Percentiles rank a stretch among this genome's conserved stretches.
phyloP scores from a whole-genome alignment of 2,329 filamentous ascomycete species.

The Esteya vermicola region DNA sequence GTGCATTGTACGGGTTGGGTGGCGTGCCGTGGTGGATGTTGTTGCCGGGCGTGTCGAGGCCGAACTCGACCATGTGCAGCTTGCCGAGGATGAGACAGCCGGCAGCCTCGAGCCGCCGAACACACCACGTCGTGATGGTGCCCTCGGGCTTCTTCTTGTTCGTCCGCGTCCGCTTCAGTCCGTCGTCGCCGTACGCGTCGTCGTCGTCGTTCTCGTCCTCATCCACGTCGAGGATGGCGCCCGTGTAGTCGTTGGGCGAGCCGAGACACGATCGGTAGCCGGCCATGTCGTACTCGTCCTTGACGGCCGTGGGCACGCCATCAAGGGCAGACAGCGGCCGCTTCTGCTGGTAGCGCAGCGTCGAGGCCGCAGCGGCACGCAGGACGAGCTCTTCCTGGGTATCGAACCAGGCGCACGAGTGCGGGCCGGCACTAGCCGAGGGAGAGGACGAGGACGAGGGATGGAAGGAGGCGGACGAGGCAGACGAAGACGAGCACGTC shows the following conservation, averaged over 20 bases:
- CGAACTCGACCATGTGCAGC: conserved; percentile 63
- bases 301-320: conserved; percentile 59
- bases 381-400: conserved; percentile 25
- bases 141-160: too few relatives aligned
- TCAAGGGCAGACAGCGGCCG: conserved; percentile 50
- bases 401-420: conserved; percentile 30
- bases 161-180: too few relatives aligned
- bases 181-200: too few relatives aligned
- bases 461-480: too few relatives aligned
- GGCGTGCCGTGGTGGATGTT: conserved; percentile 63
- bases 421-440: too few relatives aligned
- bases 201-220: too few relatives aligned
- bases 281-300: conserved; percentile 64
- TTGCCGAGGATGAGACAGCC: conserved; percentile 62
- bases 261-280: conserved; percentile 57
- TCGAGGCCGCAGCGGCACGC: conserved; percentile 28
- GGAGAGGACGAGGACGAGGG: too few relatives aligned
- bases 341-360: conserved; percentile 33
- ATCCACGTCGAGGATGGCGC: conserved; percentile 23
- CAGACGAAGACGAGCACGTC: too few relatives aligned
- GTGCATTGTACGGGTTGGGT: conserved; percentile 56
- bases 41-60: conserved; percentile 61
- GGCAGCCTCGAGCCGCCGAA: conserved; percentile 53
- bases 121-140: conserved; percentile 50
- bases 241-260: conserved; percentile 44